phyloP scores from a whole-genome alignment of 2,329 filamentous ascomycete genomes.

The Colletotrichum salicis region DNA sequence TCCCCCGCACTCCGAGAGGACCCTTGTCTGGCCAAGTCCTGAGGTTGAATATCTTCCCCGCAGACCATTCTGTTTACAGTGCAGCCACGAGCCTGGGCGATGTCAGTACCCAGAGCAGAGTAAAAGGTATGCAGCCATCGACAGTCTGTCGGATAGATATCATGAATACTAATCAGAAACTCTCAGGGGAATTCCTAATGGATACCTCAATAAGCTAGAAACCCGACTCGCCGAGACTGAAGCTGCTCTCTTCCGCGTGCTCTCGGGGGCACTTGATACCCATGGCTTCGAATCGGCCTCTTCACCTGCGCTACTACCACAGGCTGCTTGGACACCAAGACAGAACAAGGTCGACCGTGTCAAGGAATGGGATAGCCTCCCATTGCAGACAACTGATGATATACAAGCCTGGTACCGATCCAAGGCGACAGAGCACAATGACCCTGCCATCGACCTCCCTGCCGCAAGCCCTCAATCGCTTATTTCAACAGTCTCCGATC shows the following conservation, averaged over 20 bases:
- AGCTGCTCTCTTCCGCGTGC: conserved; percentile 41
- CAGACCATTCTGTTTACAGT: conserved; percentile 45
- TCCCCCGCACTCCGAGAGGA: neutral
- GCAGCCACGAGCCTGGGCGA: conserved; percentile 42
- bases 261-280: conserved; percentile 26
- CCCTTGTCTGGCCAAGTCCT: conserved; percentile 18
- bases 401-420: conserved; percentile 39
- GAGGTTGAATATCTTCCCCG: conserved; percentile 4
- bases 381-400: conserved; percentile 35
- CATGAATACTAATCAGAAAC: neutral
- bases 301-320: neutral
- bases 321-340: conserved; percentile 24
- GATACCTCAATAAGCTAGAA: conserved; percentile 52
- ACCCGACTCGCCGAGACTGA: conserved; percentile 48
- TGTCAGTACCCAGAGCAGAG: conserved; percentile 48
- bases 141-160: neutral
- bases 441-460: neutral
- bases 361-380: conserved; percentile 43
- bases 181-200: conserved; percentile 47
- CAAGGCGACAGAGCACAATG: conserved; percentile 2
- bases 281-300: neutral
- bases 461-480: conserved; percentile 5
- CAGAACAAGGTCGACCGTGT: conserved; percentile 43
- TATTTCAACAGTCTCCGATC: neutral
- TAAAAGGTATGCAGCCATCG: conserved; percentile 40